Base-by-base conservation (phyloP, 2,329 filamentous ascomycete species). In the Eutypella sp. region DNA sequence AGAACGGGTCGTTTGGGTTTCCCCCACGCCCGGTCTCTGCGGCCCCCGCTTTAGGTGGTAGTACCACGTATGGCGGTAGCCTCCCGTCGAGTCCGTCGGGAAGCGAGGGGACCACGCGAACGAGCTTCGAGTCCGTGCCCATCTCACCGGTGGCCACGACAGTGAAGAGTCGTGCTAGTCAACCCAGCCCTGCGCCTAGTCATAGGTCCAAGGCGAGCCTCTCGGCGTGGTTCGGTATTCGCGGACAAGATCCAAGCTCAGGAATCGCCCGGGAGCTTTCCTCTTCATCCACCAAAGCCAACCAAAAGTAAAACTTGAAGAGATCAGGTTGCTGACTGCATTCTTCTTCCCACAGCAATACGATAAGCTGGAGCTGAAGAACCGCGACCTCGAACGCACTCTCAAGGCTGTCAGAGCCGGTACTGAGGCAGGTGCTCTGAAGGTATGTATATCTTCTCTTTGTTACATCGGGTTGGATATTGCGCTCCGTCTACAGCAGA, bases 321-420 rank as follows among this genome's bases (percentile, higher is more conserved):
- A 41, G 38, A 41, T n/a, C n/a, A 29, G 19, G 43, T 34, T 41
- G 45, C 53, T 62, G 58, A 54, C 60, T 42, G 38, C 27, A 42
- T 42, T 9, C 46, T 51, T 40, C 44, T 46, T 44, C 41, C 44
- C 43, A 36, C 55, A 81, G 77, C 78, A 81, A 77, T 70, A 78
- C 55, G 78, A 82, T 51, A 73, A 78, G 56, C 69, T 74, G 13
- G 78, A 82, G 51, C 70, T 74, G 51, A 78, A 80, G 38, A 77
- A 72, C 44, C 72, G 75, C 52, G 77, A 81, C 46, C 62, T 81
- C 31, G 76, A 79, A 57, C 69, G 72, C 52, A 73, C 73, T 44
- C 67, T 81, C 53, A 81, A 80, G 56, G 68, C 72, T 29, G 69
- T 72, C 11, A 71, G 76, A 47, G 71, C 70, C 40, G 75, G 74